Conservation (phyloP, 352 stramenopile genomes). For the Phytophthora hibernalis region DNA sequence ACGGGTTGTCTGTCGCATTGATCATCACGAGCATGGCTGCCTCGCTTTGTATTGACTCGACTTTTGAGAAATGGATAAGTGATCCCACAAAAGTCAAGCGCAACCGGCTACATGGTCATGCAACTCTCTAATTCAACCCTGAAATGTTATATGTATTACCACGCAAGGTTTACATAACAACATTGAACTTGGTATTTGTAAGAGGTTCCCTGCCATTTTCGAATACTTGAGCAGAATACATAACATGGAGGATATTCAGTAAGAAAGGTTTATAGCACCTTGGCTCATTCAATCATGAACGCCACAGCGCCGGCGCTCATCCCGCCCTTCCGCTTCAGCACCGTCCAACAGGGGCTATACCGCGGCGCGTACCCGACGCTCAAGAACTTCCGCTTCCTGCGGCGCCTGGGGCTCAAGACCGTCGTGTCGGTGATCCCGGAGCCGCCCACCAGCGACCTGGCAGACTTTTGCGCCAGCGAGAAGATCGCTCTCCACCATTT, state of each 20-base stretch:
- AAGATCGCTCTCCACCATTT: slow-evolving; percentile 81
- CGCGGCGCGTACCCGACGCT: slow-evolving; percentile 86
- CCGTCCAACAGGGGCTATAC: slow-evolving; percentile 82
- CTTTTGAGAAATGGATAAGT: slow-evolving; percentile 11
- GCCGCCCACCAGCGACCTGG: slow-evolving; percentile 75
- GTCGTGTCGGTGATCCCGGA: slow-evolving; percentile 86
- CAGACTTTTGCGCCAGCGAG: slow-evolving; percentile 75
- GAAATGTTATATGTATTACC: no score
- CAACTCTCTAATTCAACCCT: no score
- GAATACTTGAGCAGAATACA: no score
- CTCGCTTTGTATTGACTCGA: not conserved
- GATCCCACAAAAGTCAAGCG: not conserved
- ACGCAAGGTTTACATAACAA: no score
- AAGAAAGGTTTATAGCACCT: no score
- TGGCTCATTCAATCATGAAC: no score
- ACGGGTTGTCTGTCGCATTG: slow-evolving; percentile 80
- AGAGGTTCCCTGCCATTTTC: no score
- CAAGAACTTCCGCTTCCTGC: slow-evolving; percentile 88
- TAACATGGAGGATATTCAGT: no score
- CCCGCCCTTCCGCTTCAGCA: slow-evolving; percentile 89
- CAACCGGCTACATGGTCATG: slow-evolving; percentile 20
- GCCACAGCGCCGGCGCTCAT: slow-evolving; percentile 76
- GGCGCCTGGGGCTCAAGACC: slow-evolving; percentile 75
- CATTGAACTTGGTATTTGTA: no score
- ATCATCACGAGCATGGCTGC: slow-evolving; percentile 81